Evolutionary conservation across 768 basidiomycete species (phyloP).

Genomic region (Hypholoma fasciculare): DNA sequence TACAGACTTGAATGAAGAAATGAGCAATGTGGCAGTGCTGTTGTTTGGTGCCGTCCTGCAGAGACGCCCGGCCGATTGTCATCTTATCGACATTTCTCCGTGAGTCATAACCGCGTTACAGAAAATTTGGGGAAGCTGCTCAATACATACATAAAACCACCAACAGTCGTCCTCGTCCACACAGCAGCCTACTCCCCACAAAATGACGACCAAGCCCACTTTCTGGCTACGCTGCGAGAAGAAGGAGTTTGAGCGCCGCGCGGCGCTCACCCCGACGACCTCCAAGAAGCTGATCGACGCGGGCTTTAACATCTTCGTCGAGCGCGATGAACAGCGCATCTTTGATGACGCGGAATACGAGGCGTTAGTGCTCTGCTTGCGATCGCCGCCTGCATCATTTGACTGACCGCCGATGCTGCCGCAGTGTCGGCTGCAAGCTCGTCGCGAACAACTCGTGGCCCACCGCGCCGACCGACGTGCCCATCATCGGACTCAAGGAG

Average conservation of each 20-base stretch:
- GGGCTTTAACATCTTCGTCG: constrained; percentile 89
- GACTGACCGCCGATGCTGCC: constrained; percentile 5
- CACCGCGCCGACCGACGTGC: constrained; percentile 65
- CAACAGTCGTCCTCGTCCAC: neutral
- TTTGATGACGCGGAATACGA: constrained; percentile 94
- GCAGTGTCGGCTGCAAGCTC: constrained; percentile 90
- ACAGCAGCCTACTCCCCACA: constrained; percentile 5
- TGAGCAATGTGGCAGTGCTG: constrained; percentile 12
- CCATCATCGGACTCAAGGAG: constrained; percentile 96
- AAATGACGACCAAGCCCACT: constrained; percentile 46
- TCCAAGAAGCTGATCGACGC: constrained; percentile 85
- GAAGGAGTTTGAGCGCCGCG: constrained; percentile 91
- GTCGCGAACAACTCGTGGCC: constrained; percentile 91
- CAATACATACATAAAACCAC: neutral
- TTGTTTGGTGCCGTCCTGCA: constrained; percentile 2
- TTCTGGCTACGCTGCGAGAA: constrained; percentile 98
- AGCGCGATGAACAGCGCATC: constrained; percentile 91
- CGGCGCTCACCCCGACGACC: constrained; percentile 90
- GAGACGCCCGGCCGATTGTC: neutral
- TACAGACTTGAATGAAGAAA: neutral
- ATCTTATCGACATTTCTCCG: constrained; percentile 14
- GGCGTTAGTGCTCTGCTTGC: constrained; percentile 56
- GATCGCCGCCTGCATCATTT: constrained; percentile 1
- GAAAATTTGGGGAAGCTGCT: neutral
- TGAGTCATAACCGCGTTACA: neutral